Evolutionary conservation across 768 basidiomycete genomes (phyloP).

Genomic region (Suillus sp.): DNA sequence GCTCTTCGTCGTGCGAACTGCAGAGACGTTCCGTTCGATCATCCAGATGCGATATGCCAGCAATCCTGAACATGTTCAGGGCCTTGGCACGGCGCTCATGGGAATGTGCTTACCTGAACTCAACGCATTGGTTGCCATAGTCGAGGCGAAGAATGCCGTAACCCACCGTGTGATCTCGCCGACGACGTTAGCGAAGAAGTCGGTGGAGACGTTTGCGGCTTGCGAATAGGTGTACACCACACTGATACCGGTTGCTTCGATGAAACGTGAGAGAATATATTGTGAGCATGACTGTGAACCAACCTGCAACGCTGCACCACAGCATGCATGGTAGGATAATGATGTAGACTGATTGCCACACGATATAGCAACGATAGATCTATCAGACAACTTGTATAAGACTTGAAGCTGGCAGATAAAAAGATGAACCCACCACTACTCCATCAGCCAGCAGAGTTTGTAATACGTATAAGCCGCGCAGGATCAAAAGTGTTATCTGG

Average conservation of each 20-base stretch:
- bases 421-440: not conserved
- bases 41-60: not conserved
- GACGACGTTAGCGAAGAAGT: not conserved
- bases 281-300: not conserved
- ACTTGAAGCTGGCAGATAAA: not conserved
- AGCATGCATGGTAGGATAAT: not conserved
- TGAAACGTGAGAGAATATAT: not conserved
- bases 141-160: not conserved
- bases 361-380: not conserved
- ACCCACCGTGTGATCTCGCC: not conserved
- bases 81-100: not conserved
- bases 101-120: not conserved
- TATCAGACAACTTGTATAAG: not conserved
- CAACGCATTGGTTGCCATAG: not conserved
- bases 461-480: not conserved
- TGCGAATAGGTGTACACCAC: not conserved
- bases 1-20: not conserved
- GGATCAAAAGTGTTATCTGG: not conserved
- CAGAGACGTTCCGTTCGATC: not conserved
- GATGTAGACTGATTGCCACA: not conserved
- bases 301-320: not conserved
- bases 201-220: not conserved
- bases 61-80: not conserved
- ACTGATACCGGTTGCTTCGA: not conserved
- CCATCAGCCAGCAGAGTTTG: not conserved